Conservation (phyloP, 192 early-diverging fungal genomes). For the Geosiphon pyriformis region DNA sequence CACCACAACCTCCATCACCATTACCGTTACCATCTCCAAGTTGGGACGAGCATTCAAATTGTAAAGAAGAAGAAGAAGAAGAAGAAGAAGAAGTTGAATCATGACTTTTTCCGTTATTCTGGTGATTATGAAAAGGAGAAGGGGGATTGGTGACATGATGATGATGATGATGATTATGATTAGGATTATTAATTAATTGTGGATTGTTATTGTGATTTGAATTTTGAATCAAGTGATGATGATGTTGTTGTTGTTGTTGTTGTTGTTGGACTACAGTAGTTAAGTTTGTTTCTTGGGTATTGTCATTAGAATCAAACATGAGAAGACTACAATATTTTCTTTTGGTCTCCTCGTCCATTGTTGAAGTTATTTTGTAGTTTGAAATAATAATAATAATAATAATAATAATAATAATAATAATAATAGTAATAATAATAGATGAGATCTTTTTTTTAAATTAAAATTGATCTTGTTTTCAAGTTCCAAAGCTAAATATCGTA, state of each 20-base stretch:
- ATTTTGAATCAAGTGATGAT: not conserved
- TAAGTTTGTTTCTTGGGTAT: not conserved
- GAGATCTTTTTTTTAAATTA: no score
- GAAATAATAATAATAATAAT: not conserved
- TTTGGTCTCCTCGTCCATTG: slow-evolving; percentile 14
- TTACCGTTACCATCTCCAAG: not conserved
- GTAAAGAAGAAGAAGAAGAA: not conserved
- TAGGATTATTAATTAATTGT: no score
- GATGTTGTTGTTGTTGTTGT: not conserved
- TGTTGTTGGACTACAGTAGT: not conserved
- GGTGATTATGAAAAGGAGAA: not conserved
- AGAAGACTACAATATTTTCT: slow-evolving; percentile 18
- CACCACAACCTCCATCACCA: not conserved
- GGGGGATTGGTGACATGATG: not conserved
- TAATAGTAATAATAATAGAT: no score
- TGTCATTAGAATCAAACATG: slow-evolving; percentile 6
- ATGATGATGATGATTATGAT: no score
- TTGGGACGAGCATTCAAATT: not conserved
- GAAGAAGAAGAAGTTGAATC: not conserved
- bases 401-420: no score
- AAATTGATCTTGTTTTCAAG: no score
- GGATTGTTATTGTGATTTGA: not conserved
- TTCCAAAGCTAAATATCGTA: no score
- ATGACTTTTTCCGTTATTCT: not conserved
- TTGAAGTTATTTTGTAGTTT: no score